Conservation (phyloP, 1,139 yeast species). For the Kluyveromyces marxianus region DNA sequence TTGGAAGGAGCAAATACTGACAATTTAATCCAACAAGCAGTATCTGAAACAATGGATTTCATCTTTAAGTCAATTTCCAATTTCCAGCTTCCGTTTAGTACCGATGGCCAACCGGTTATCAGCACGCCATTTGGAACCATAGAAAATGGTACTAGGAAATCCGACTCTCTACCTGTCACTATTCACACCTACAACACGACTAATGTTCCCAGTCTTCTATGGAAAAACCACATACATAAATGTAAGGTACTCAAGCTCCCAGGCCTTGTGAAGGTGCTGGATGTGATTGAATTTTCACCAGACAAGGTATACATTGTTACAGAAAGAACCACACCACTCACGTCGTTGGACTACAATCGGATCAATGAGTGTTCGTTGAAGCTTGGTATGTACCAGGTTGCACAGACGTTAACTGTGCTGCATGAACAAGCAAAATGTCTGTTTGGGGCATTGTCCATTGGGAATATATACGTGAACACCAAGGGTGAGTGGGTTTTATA, state of each 20-base stretch:
- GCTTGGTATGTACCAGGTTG: slow-evolving; percentile 54
- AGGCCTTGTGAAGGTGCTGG: slow-evolving; percentile 62
- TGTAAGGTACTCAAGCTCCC: slow-evolving; percentile 70
- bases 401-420: slow-evolving; percentile 52
- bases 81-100: slow-evolving; percentile 27
- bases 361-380: slow-evolving; percentile 36
- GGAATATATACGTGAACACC: slow-evolving; percentile 56
- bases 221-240: slow-evolving; percentile 57
- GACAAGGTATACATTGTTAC: slow-evolving; percentile 67
- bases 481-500: slow-evolving; percentile 81
- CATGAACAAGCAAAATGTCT: slow-evolving; percentile 57
- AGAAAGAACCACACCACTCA: slow-evolving; percentile 65
- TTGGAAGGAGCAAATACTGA: no score
- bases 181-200: slow-evolving; percentile 15
- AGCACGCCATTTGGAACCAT: slow-evolving; percentile 36
- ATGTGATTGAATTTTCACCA: slow-evolving; percentile 53
- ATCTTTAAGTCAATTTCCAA: slow-evolving; percentile 27
- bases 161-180: slow-evolving; percentile 26
- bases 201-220: slow-evolving; percentile 32
- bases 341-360: slow-evolving; percentile 16
- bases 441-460: slow-evolving; percentile 55
- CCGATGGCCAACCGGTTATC: slow-evolving; percentile 22
- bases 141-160: slow-evolving; percentile 35
- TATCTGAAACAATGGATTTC: slow-evolving; percentile 21
- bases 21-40: no score